phyloP scores from a whole-genome alignment of 2,329 filamentous ascomycete species.

The Fusarium mangiferae region DNA sequence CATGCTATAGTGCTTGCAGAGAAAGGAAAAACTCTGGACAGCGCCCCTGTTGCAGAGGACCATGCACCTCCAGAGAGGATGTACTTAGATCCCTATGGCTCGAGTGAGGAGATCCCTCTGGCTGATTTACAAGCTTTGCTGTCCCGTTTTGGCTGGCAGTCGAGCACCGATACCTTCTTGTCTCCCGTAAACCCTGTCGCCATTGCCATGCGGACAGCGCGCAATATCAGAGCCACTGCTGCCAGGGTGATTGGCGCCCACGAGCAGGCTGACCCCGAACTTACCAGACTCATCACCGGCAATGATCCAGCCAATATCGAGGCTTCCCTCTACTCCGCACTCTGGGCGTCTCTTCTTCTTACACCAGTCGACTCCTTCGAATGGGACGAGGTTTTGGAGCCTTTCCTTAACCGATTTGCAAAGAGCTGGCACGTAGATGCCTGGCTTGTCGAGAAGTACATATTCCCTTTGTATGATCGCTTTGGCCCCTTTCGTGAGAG shows the following conservation, averaged over 20 bases:
- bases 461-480: slow-evolving; percentile 67
- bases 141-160: slow-evolving; percentile 58
- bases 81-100: slow-evolving; percentile 86
- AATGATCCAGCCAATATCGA: slow-evolving; percentile 58
- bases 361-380: slow-evolving; percentile 58
- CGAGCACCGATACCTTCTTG: slow-evolving; percentile 63
- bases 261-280: slow-evolving; percentile 41
- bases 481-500: slow-evolving; percentile 49
- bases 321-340: slow-evolving; percentile 74
- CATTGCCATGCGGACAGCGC: slow-evolving; percentile 76
- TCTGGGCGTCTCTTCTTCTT: slow-evolving; percentile 76
- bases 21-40: slow-evolving; percentile 69
- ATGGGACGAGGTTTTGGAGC: slow-evolving; percentile 71
- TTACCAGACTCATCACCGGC: slow-evolving; percentile 51
- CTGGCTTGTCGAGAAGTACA: slow-evolving; percentile 74
- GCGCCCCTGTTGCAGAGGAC: slow-evolving; percentile 49
- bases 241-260: slow-evolving; percentile 45
- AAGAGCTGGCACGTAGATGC: slow-evolving; percentile 69
- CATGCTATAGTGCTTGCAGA: slow-evolving; percentile 79
- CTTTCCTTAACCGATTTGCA: slow-evolving; percentile 64
- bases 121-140: slow-evolving; percentile 69
- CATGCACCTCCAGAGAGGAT: slow-evolving; percentile 62
- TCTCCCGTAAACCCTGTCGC: slow-evolving; percentile 71
- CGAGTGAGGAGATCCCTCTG: slow-evolving; percentile 72
- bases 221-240: slow-evolving; percentile 82